These are phyloP conservation scores for Zasmidium cellare DNA, from an alignment of 2,329 filamentous ascomycete genomes.

Conservation along the genomic window DNA sequence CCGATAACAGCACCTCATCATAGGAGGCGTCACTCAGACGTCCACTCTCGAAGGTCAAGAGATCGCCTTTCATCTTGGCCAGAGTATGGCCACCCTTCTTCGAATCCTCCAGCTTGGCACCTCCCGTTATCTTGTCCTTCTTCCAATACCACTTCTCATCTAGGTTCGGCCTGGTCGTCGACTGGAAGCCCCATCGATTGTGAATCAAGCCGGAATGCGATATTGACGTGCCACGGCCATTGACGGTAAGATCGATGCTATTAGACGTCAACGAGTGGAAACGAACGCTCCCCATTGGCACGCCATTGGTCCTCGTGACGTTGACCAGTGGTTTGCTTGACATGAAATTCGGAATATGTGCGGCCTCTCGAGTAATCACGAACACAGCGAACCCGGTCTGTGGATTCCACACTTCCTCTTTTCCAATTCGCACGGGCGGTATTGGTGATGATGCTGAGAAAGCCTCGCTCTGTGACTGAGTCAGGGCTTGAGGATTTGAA, in stretches of 20 bases:
- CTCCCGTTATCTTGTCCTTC: constrained; percentile 17
- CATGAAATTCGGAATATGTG: constrained; percentile 21
- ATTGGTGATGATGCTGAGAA: constrained; percentile 17
- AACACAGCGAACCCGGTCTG: constrained; percentile 15
- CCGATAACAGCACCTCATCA: constrained; percentile 25
- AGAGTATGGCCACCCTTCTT: constrained; percentile 14
- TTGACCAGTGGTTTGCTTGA: constrained; percentile 23
- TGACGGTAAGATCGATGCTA: constrained; percentile 20
- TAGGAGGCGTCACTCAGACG: constrained; percentile 19
- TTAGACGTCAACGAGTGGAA: constrained; percentile 21
- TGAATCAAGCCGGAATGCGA: constrained; percentile 18
- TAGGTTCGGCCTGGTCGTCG: constrained; percentile 7
- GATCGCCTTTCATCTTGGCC: constrained; percentile 24
- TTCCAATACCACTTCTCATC: constrained; percentile 23
- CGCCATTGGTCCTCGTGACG: constrained; percentile 11
- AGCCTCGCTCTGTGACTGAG: constrained; percentile 19
- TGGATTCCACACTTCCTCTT: constrained; percentile 18
- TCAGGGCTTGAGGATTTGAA: constrained; percentile 23
- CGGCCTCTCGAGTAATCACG: constrained; percentile 18
- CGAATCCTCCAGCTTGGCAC: constrained; percentile 21
- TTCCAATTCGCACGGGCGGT: constrained; percentile 18
- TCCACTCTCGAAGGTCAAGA: constrained; percentile 21
- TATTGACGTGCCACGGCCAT: constrained; percentile 15
- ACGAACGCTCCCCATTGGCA: constrained; percentile 20
- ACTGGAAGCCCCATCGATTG: constrained; percentile 23